Conservation (phyloP, 306 rosid genomes). For the Citrullus colocynthis region DNA sequence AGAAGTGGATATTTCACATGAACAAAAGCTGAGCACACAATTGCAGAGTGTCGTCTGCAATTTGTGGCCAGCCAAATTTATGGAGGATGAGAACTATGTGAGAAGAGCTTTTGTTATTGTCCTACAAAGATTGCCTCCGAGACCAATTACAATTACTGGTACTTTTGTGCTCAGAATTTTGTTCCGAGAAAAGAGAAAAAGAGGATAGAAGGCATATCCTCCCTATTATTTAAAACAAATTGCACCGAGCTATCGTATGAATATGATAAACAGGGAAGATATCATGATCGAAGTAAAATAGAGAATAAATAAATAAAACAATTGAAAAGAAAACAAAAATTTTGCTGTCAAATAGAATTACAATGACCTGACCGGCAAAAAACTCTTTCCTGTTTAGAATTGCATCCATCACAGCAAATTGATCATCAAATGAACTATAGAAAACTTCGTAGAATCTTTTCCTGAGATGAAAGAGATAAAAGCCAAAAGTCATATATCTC, state of each 20-base stretch:
- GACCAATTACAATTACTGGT: background rate
- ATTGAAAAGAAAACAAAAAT: background rate
- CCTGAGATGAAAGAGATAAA: constrained; percentile 24
- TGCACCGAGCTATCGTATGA: background rate
- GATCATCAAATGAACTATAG: constrained; percentile 79
- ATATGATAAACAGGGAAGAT: background rate
- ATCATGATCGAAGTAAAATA: constrained; percentile 11
- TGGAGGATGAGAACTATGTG: background rate
- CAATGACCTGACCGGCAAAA: constrained; percentile 63
- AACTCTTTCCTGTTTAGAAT: constrained; percentile 76
- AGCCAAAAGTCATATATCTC: constrained; percentile 14
- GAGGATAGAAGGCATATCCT: background rate
- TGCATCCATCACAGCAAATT: constrained; percentile 71
- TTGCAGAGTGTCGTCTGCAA: background rate
- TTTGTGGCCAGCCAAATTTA: background rate
- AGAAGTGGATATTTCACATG: background rate
- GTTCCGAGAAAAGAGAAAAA: background rate
- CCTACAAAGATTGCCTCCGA: background rate
- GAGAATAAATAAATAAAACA: background rate
- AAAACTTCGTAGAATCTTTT: constrained; percentile 57
- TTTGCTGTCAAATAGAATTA: constrained; percentile 19
- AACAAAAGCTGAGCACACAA: constrained; percentile 1
- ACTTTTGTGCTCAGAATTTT: background rate
- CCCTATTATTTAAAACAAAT: background rate
- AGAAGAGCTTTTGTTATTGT: background rate